Conservation (phyloP, 2,329 filamentous ascomycete genomes). For the Beauveria sp. region DNA sequence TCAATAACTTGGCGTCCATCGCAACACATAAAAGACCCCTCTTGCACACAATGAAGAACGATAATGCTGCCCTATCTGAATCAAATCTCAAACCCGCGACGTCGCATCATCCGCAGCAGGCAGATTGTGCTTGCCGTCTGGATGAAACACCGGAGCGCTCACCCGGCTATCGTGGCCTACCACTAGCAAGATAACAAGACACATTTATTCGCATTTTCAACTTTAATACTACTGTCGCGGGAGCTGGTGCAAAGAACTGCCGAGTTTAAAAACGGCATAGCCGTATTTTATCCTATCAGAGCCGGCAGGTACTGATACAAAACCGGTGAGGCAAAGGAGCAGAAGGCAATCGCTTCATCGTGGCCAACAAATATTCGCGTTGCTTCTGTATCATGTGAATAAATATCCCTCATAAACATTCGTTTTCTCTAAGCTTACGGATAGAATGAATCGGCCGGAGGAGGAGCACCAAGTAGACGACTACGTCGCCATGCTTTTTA, state of each 20-base stretch:
- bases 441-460: neutral
- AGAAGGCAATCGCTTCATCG: neutral
- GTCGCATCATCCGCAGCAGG: neutral
- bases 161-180: neutral
- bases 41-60: neutral
- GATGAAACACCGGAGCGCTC: neutral
- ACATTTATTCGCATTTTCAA: neutral
- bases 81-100: neutral
- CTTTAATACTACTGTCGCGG: too few relatives aligned
- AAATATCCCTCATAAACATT: neutral
- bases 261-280: neutral
- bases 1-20: neutral
- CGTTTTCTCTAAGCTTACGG: neutral
- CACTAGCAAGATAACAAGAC: neutral
- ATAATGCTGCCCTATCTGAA: neutral
- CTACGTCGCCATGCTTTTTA: too few relatives aligned
- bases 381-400: neutral
- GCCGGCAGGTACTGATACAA: neutral
- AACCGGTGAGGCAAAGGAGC: neutral
- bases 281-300: neutral
- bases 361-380: neutral
- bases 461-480: too few relatives aligned
- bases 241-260: neutral
- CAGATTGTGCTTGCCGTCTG: neutral
- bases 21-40: neutral